These are phyloP conservation scores for Cadophora malorum DNA, from an alignment of 2,329 filamentous ascomycete species.

Conservation along the genomic window DNA sequence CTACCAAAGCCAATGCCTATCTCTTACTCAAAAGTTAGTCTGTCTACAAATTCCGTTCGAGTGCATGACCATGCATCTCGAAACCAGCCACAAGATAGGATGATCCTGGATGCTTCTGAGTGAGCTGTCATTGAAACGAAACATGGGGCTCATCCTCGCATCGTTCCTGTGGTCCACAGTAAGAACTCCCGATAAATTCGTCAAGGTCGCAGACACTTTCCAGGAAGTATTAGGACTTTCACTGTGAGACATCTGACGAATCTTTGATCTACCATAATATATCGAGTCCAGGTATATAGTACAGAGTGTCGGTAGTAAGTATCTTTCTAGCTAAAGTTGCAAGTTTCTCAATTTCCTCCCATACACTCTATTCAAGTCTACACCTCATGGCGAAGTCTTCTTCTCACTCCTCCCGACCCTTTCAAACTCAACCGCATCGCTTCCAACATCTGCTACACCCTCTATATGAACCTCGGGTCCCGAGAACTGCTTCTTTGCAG, in stretches of 20 bases:
- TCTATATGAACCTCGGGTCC: constrained; percentile 48
- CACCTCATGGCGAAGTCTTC: constrained; percentile 5
- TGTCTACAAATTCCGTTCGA: background rate
- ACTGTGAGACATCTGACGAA: too few species aligned
- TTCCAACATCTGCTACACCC: constrained; percentile 29
- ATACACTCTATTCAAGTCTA: background rate
- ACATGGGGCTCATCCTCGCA: background rate
- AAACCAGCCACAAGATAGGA: background rate
- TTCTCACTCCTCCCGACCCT: constrained; percentile 24
- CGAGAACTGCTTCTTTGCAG: constrained; percentile 56
- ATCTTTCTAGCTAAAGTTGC: background rate
- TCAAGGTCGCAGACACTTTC: background rate
- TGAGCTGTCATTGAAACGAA: background rate
- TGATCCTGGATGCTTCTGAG: background rate
- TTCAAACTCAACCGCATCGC: constrained; percentile 26
- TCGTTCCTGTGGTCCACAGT: background rate
- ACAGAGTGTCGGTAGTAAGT: background rate
- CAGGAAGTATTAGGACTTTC: background rate
- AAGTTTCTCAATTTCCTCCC: background rate
- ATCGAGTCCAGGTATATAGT: background rate
- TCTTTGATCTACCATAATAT: too few species aligned
- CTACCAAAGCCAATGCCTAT: background rate
- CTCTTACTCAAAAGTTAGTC: background rate
- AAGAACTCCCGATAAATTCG: background rate
- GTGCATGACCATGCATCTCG: background rate